Percentiles rank a stretch among this genome's conserved stretches.
These are phyloP conservation scores for Diddensiella caesifluorescens DNA, from an alignment of 805 yeast genomes.

Conservation along the genomic window DNA sequence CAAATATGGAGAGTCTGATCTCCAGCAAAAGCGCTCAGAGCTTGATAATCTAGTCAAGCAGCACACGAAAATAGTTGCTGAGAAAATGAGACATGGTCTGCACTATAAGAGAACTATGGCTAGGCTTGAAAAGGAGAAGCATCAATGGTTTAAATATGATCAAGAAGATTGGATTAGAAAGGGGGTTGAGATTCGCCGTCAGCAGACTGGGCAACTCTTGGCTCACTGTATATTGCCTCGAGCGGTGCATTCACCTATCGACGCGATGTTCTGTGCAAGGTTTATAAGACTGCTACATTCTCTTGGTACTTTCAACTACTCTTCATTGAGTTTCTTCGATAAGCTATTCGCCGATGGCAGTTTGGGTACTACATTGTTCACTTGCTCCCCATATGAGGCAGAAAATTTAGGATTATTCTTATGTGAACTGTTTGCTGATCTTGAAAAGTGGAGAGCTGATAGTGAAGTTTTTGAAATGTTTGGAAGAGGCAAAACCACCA, in stretches of 20 bases:
- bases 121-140: slow-evolving; percentile 29
- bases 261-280: slow-evolving; percentile 63
- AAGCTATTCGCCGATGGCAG: slow-evolving; percentile 45
- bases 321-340: slow-evolving; percentile 39
- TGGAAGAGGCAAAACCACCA: slow-evolving; percentile 25
- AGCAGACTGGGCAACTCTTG: slow-evolving; percentile 38
- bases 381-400: slow-evolving; percentile 71
- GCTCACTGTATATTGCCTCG: slow-evolving; percentile 72
- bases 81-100: slow-evolving; percentile 41
- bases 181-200: slow-evolving; percentile 12
- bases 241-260: slow-evolving; percentile 70
- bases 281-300: slow-evolving; percentile 53
- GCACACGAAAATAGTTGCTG: slow-evolving; percentile 25
- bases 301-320: slow-evolving; percentile 36
- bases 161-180: slow-evolving; percentile 5
- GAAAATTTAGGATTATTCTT: slow-evolving; percentile 78
- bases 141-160: slow-evolving; percentile 27
- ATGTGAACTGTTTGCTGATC: slow-evolving; percentile 45
- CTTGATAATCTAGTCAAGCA: slow-evolving; percentile 7
- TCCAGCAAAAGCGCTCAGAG: slow-evolving; percentile 8
- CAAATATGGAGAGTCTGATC: neutral
- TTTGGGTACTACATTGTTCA: slow-evolving; percentile 54
- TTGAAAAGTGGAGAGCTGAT: slow-evolving; percentile 43
- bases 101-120: slow-evolving; percentile 35
- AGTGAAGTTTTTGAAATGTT: slow-evolving; percentile 30